Base-by-base conservation (phyloP, 371 early-diverging fungal genomes). In the Batkoa obscura region DNA sequence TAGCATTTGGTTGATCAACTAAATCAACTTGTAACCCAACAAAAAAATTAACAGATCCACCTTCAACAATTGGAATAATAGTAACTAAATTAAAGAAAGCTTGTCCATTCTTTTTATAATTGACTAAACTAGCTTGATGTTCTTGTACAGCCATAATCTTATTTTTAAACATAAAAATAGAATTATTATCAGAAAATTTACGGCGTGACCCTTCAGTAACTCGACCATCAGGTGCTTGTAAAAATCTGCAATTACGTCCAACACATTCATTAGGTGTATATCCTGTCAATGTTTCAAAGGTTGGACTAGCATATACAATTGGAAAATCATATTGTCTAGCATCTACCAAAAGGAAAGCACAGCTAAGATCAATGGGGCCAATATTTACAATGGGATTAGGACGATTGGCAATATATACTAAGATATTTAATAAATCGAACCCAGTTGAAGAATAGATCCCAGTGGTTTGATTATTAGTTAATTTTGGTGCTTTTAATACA, bases 1-100 rank as follows among this genome's bases (percentile, higher is more conserved):
- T 81, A 6, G 74, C 73, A 59, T 80, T 74, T 32, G 83, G 80
- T 56, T 82, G 83, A 41, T 78, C 78, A 1, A 82, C 76, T 35
- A 83, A 59, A 59, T 83, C 83, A 0, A 79, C 70, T 56, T 78
- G 80, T 33, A 83, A 68, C 3, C 80, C 83, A 38, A 83, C 75
- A 66, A 72, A 79, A 56, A 69, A 76, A 53, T 73, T 71, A 30
- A 78, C 66, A n/a, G n/a, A n/a, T n/a, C n/a, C n/a, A n/a, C n/a
- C n/a, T 35, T 63, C 64, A n/a, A 37, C 34, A 30, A 81, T 65
- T 0, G 84, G 81, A 55, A 83, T 73, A 30, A 81, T 66, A 0
- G 81, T 80, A 12, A 80, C 56, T 15, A 78, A 60, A 59, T 80
- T 81, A 46, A 80, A 73, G 67, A 83, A 83, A 10, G 82, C 80